Evolutionary conservation across 2,329 filamentous ascomycete genomes (phyloP).

Genomic region (Neofusicoccum parvum): DNA sequence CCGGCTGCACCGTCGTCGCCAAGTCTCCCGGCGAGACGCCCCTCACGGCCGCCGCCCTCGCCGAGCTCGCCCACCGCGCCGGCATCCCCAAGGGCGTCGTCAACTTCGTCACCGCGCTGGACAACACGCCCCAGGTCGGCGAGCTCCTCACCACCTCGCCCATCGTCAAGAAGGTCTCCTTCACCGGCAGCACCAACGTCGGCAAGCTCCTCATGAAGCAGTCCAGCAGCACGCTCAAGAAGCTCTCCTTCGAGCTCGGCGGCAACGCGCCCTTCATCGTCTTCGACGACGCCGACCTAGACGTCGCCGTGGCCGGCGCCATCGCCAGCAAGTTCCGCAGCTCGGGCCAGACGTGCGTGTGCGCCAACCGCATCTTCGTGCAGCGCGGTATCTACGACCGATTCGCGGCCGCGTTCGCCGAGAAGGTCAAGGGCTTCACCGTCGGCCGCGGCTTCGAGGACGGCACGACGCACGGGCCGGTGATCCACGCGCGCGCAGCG

Average conservation of each 20-base stretch:
- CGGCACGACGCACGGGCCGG: slow-evolving; percentile 74
- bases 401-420: slow-evolving; percentile 69
- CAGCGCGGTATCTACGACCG: slow-evolving; percentile 77
- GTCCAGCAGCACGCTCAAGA: slow-evolving; percentile 79
- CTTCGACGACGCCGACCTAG: slow-evolving; percentile 91
- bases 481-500: slow-evolving; percentile 83
- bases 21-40: slow-evolving; percentile 94
- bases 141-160: slow-evolving; percentile 74
- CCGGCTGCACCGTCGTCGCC: slow-evolving; percentile 91
- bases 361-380: slow-evolving; percentile 75
- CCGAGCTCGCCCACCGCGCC: slow-evolving; percentile 81
- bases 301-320: slow-evolving; percentile 79
- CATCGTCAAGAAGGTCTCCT: slow-evolving; percentile 84
- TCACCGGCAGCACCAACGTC: slow-evolving; percentile 75
- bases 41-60: slow-evolving; percentile 83
- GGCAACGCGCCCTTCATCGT: slow-evolving; percentile 97
- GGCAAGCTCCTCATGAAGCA: slow-evolving; percentile 87
- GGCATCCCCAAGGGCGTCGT: slow-evolving; percentile 89
- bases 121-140: slow-evolving; percentile 81
- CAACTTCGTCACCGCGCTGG: slow-evolving; percentile 79
- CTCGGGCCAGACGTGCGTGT: slow-evolving; percentile 92
- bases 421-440: slow-evolving; percentile 72
- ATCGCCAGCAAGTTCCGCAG: slow-evolving; percentile 89
- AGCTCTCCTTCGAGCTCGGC: slow-evolving; percentile 85
- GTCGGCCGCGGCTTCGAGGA: slow-evolving; percentile 74